Evolutionary conservation across 78 protist species (phyloP).

Genomic region (Dictyostelium intermedium): DNA sequence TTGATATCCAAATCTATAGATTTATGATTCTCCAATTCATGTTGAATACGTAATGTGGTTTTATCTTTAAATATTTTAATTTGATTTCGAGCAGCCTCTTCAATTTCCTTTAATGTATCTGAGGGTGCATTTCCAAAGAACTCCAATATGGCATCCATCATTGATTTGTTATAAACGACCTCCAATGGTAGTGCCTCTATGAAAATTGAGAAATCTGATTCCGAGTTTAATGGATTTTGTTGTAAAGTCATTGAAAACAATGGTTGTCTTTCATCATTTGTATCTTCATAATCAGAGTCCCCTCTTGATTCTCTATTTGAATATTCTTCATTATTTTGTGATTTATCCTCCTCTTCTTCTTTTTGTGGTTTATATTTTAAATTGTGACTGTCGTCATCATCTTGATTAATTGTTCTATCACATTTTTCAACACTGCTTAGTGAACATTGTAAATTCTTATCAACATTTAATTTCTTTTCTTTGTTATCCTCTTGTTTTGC

Average conservation of each 20-base stretch:
- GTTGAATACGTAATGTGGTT: slow-evolving; percentile 60
- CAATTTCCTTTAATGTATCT: slow-evolving; percentile 61
- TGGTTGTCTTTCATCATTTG: slow-evolving; percentile 28
- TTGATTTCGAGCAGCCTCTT: slow-evolving; percentile 76
- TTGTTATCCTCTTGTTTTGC: background rate
- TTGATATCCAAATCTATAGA: slow-evolving; percentile 73
- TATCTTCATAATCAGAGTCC: slow-evolving; percentile 4
- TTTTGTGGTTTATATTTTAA: too few relatives aligned
- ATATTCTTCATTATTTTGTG: background rate
- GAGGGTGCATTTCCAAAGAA: slow-evolving; percentile 77
- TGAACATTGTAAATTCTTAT: background rate
- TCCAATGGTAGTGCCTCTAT: slow-evolving; percentile 64
- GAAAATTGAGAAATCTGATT: slow-evolving; percentile 44
- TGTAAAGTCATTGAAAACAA: slow-evolving; percentile 63
- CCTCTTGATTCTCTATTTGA: background rate
- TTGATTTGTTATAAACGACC: slow-evolving; percentile 43
- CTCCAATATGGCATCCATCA: slow-evolving; percentile 51
- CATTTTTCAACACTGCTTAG: background rate
- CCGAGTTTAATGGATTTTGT: slow-evolving; percentile 60
- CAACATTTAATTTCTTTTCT: background rate
- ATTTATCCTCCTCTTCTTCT: background rate
- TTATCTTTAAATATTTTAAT: slow-evolving; percentile 70
- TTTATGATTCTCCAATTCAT: slow-evolving; percentile 69
- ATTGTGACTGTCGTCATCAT: too few relatives aligned
- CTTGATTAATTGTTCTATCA: background rate